Percentiles rank a stretch among this genome's conserved stretches.
These are phyloP conservation scores for Amoeboaphelidium protococcarum DNA, from an alignment of 371 early-diverging fungal species.

Conservation along the genomic window DNA sequence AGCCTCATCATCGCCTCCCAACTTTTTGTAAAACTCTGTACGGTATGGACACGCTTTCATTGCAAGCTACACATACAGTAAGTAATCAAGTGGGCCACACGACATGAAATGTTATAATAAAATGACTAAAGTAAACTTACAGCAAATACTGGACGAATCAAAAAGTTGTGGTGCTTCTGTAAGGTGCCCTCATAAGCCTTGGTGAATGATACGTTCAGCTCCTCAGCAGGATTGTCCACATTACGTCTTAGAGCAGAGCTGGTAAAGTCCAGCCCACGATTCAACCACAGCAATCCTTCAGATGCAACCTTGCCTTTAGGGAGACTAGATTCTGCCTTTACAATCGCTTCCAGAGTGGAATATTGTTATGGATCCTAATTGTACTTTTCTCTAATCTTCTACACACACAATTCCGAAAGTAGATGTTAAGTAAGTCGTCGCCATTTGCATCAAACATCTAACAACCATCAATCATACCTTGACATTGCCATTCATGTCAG, in stretches of 20 bases:
- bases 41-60: constrained; percentile 83
- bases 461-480: constrained; percentile 20
- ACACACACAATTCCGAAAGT: background rate
- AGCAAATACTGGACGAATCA: constrained; percentile 51
- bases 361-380: constrained; percentile 26
- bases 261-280: constrained; percentile 67
- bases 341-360: constrained; percentile 52
- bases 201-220: constrained; percentile 50
- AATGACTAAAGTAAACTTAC: constrained; percentile 15
- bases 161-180: constrained; percentile 43
- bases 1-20: constrained; percentile 28
- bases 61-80: constrained; percentile 34
- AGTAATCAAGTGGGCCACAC: background rate
- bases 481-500: constrained; percentile 69
- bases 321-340: constrained; percentile 30
- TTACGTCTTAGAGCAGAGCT: constrained; percentile 42
- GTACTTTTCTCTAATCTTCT: constrained; percentile 57
- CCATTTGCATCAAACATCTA: no score
- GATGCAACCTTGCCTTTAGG: constrained; percentile 53
- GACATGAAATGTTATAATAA: background rate
- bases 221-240: constrained; percentile 34
- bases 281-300: constrained; percentile 76
- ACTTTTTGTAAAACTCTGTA: constrained; percentile 52
- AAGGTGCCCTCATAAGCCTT: constrained; percentile 55
- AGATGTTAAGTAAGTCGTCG: background rate